Percentiles rank a stretch among this genome's conserved stretches.
Conservation (phyloP, 1,284 basidiomycete genomes). For the Sparassis latifolia region DNA sequence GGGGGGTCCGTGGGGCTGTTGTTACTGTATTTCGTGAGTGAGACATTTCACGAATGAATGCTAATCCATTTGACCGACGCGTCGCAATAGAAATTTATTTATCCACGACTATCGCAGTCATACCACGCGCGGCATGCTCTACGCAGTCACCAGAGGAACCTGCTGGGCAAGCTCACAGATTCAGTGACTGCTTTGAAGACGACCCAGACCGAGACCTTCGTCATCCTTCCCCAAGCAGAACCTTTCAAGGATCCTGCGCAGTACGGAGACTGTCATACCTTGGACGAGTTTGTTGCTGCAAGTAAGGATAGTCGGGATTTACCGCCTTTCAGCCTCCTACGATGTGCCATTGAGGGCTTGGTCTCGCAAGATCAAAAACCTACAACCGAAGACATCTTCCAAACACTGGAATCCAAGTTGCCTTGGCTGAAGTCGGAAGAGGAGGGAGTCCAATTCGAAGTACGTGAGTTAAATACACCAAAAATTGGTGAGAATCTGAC, state of each 20-base stretch:
- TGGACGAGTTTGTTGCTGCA: constrained; percentile 39
- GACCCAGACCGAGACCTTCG: constrained; percentile 44
- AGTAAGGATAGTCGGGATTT: constrained; percentile 31
- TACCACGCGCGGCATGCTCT: constrained; percentile 55
- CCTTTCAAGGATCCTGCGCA: constrained; percentile 37
- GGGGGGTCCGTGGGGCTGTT: constrained; percentile 55
- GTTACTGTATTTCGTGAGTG: constrained; percentile 44
- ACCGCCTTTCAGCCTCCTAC: constrained; percentile 47
- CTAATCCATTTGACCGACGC: background rate
- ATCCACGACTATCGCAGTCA: constrained; percentile 57
- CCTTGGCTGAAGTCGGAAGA: constrained; percentile 45
- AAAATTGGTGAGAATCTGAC: background rate
- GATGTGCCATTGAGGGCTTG: constrained; percentile 53
- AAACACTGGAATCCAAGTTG: constrained; percentile 45
- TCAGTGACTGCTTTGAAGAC: constrained; percentile 48
- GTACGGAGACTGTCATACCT: constrained; percentile 39
- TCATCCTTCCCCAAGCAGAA: constrained; percentile 46
- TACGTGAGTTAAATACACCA: constrained; percentile 19
- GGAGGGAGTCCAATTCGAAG: constrained; percentile 47
- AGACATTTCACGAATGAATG: background rate
- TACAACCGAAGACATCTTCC: constrained; percentile 54
- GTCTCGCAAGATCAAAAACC: constrained; percentile 34
- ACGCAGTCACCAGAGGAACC: constrained; percentile 47
- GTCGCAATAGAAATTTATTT: constrained; percentile 48
- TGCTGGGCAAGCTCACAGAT: constrained; percentile 45